A percentile compares a stretch with the other conserved stretches of the same genome.
Conservation (phyloP, 257 asterid species). For the Nemophila menziesii region DNA sequence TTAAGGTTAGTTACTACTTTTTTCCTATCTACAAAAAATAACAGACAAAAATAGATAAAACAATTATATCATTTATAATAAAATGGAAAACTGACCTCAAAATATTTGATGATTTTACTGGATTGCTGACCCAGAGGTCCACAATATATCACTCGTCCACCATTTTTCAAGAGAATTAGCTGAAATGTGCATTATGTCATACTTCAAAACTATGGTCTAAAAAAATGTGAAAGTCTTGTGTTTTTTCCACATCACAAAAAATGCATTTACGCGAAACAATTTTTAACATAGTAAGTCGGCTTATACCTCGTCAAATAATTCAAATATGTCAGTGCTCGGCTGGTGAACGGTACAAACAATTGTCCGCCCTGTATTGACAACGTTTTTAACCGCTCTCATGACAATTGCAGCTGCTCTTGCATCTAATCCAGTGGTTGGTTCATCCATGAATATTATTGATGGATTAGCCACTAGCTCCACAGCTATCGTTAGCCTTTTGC, state of each 20-base stretch:
- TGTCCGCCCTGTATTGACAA: slow-evolving; percentile 44
- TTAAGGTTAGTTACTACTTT: neutral
- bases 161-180: slow-evolving; percentile 39
- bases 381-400: slow-evolving; percentile 47
- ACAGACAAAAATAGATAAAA: neutral
- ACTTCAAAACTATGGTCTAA: neutral
- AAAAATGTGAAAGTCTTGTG: neutral
- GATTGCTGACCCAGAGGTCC: slow-evolving; percentile 51
- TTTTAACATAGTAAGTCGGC: neutral
- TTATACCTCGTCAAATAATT: slow-evolving; percentile 27
- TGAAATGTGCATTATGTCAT: slow-evolving; percentile 10
- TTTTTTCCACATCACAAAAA: neutral
- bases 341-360: slow-evolving; percentile 57
- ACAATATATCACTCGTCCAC: slow-evolving; percentile 44
- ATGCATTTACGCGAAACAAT: neutral
- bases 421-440: slow-evolving; percentile 53
- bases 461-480: slow-evolving; percentile 58
- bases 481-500: slow-evolving; percentile 47
- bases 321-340: slow-evolving; percentile 48
- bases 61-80: neutral
- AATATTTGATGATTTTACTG: slow-evolving; percentile 34
- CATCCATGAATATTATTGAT: slow-evolving; percentile 48
- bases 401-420: slow-evolving; percentile 60
- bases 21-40: neutral
- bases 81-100: slow-evolving; percentile 35